These are phyloP conservation scores for Xylariales sp. DNA, from an alignment of 2,329 filamentous ascomycete species.

Conservation along the genomic window DNA sequence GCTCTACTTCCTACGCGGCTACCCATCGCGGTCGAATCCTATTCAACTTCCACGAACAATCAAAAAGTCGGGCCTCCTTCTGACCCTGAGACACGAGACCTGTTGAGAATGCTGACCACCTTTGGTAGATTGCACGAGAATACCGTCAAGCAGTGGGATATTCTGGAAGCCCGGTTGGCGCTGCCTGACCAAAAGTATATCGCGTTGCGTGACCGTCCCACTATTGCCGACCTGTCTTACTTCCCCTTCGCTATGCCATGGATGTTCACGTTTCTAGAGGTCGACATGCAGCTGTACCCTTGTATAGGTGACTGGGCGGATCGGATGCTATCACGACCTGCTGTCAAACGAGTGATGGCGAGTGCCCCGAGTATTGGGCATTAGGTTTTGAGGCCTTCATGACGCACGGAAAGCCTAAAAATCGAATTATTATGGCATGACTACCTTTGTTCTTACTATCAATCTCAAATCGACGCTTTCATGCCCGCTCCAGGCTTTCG, in stretches of 20 bases:
- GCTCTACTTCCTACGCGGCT: conserved; percentile 27
- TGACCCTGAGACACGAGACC: too few species aligned
- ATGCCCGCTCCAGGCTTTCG: too few species aligned
- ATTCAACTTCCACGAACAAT: conserved; percentile 14
- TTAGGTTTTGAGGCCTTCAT: too few species aligned
- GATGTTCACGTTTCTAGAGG: conserved; percentile 29
- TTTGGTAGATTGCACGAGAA: conserved; percentile 25
- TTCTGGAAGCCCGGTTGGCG: conserved; percentile 20
- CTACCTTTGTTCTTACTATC: too few species aligned
- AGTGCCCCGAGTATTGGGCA: conserved; percentile 13
- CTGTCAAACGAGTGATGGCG: conserved; percentile 17
- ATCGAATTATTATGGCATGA: too few species aligned
- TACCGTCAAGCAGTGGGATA: conserved; percentile 22
- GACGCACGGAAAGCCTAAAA: too few species aligned
- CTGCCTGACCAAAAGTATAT: conserved; percentile 25
- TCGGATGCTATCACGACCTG: conserved; percentile 20
- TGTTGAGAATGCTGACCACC: too few species aligned
- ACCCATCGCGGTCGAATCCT: conserved; percentile 22
- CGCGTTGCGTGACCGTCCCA: conserved; percentile 29
- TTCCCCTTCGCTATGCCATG: conserved; percentile 32
- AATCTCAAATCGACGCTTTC: too few species aligned
- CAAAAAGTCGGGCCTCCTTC: conserved; percentile 14
- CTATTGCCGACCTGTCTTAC: conserved; percentile 30
- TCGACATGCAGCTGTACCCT: conserved; percentile 27
- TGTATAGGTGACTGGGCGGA: conserved; percentile 24